Evolutionary conservation across 192 early-diverging fungal species (phyloP), one percentile per base, ranked within the genome.

Genomic region (Backusella luteola): DNA sequence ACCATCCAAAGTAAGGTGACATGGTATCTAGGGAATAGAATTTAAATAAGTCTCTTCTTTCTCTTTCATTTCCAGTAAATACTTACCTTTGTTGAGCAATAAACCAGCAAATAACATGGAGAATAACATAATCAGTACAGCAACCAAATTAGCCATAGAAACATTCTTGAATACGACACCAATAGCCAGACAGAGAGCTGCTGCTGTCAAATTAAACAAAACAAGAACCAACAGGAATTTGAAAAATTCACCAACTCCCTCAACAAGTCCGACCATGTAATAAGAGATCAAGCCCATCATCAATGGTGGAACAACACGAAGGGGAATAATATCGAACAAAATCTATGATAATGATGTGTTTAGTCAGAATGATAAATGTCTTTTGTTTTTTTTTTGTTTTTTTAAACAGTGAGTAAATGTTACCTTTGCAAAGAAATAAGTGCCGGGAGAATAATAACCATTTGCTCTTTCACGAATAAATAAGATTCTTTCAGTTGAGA

Each of bases 81-180:
- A 63, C n/a, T 77, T 79, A 88, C 88, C 88, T 83, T 94, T 94
- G 85, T 98, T 98, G 59, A 98, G 83, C 26, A 98, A 83, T 9
- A 98, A 85, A 0, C 96, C 96, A 17, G 93, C 95, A 82, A 96
- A 98, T 19, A 98, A 76, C 88, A 98, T 94, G 38, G 85, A 86
- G 86, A 95, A 97, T 34, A 97, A 81, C 81, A 97, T 94, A 34
- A 93, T 86, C 69, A 97, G 88, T 3, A 89, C 93, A 29, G 91
- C 91, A 34, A 95, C 69, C 35, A 97, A 86, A 41, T 91, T 93
- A 14, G 95, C 89, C 15, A 95, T 83, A n/a, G 87, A 90, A 36
- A 90, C 80, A 73, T 96, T 92, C 23, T 88, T 82, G 44, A 93
- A 87, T 1, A 93, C 83, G n/a, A 97, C 87, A 23, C 90, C 90